A percentile compares a stretch with the other conserved stretches of the same genome.
phyloP scores from a whole-genome alignment of 208 protist species.

The Herpetomonas samuelpessoai region DNA sequence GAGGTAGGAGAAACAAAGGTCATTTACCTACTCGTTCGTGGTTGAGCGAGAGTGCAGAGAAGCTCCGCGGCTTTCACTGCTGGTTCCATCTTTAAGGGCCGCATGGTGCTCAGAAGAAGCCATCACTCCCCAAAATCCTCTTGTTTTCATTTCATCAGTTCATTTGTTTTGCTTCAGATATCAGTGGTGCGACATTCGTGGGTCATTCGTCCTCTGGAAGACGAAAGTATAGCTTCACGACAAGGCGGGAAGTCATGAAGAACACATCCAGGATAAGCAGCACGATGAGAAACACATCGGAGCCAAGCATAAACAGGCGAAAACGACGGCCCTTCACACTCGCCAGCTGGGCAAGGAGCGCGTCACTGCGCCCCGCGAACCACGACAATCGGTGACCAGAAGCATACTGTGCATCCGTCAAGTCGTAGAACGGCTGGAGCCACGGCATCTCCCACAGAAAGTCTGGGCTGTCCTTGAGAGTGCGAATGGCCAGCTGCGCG shows the following conservation, averaged over 20 bases:
- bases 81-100: too few species aligned
- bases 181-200: too few species aligned
- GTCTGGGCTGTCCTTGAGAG: constrained; percentile 51
- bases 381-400: constrained; percentile 48
- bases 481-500: constrained; percentile 47
- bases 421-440: constrained; percentile 56
- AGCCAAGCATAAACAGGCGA: constrained; percentile 73
- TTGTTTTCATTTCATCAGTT: too few species aligned
- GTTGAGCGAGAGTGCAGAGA: too few species aligned
- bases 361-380: constrained; percentile 60
- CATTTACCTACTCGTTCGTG: too few species aligned
- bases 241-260: constrained; percentile 47
- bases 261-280: constrained; percentile 60
- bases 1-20: too few species aligned
- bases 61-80: too few species aligned
- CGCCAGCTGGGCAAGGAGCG: constrained; percentile 57
- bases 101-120: too few species aligned
- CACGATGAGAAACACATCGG: constrained; percentile 73
- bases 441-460: constrained; percentile 78
- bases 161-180: too few species aligned
- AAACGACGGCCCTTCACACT: constrained; percentile 55
- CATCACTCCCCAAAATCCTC: too few species aligned
- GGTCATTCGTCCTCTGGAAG: constrained; percentile 9
- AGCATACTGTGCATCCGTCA: constrained; percentile 54
- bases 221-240: constrained; percentile 59